phyloP scores from a whole-genome alignment of 129 eudicot genomes.

The Arctium minus region DNA sequence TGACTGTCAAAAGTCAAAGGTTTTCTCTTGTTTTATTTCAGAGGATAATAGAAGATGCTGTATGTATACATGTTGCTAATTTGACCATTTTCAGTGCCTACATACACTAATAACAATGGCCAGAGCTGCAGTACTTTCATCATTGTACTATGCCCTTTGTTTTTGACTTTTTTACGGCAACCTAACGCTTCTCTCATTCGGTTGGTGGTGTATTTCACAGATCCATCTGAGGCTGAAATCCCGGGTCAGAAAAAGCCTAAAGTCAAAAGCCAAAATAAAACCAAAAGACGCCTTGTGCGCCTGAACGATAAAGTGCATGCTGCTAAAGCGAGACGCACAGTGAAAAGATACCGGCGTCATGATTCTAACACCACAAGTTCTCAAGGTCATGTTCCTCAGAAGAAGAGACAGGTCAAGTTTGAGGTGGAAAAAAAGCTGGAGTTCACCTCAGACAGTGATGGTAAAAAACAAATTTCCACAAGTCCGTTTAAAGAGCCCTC shows the following conservation, averaged over 20 bases:
- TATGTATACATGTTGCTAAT: no score
- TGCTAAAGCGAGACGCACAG: background rate
- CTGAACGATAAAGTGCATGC: background rate
- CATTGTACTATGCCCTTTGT: no score
- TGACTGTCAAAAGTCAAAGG: background rate
- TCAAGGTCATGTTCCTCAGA: background rate
- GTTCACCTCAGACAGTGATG: background rate
- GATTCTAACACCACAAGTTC: background rate
- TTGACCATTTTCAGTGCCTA: no score
- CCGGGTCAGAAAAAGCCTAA: background rate
- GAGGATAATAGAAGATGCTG: no score
- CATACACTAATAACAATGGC: no score
- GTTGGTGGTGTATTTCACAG: background rate
- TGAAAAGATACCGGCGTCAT: background rate
- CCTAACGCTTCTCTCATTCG: background rate
- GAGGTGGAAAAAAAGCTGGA: background rate
- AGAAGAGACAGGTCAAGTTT: background rate
- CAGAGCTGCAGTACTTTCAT: no score
- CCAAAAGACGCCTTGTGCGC: background rate
- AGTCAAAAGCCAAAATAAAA: background rate
- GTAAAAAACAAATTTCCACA: background rate
- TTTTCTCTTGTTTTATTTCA: no score
- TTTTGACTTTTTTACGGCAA: background rate
- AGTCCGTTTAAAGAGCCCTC: background rate
- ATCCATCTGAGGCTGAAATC: background rate